phyloP scores from a whole-genome alignment of 345 rosid genomes.

The Odontarrhena argentea region DNA sequence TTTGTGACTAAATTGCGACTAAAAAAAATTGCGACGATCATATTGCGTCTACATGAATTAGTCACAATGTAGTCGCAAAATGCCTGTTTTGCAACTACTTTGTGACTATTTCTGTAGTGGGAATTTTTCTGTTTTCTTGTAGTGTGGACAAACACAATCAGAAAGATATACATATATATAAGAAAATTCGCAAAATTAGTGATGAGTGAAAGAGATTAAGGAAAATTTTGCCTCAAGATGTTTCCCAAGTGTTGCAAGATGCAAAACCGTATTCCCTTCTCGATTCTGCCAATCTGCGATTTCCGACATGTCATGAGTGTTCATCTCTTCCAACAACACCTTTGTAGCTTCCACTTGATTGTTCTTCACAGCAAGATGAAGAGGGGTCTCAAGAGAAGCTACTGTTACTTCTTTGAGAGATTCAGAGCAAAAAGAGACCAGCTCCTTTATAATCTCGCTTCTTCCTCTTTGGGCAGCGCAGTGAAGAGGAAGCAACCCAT shows the following conservation, averaged over 20 bases:
- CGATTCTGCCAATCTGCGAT: conserved; percentile 15
- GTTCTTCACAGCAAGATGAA: conserved; percentile 34
- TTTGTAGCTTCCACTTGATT: conserved; percentile 31
- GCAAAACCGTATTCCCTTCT: conserved; percentile 37
- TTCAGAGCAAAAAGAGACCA: conserved; percentile 14
- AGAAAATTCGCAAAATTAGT: too few species aligned
- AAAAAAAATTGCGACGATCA: too few species aligned
- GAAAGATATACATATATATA: too few species aligned
- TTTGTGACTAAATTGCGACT: too few species aligned
- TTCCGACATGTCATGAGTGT: neutral
- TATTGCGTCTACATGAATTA: too few species aligned
- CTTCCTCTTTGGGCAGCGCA: conserved; percentile 25
- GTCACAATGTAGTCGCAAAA: too few species aligned
- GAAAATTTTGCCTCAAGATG: conserved; percentile 23
- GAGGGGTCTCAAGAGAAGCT: conserved; percentile 33
- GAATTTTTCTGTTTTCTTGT: too few species aligned
- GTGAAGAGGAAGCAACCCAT: conserved; percentile 31
- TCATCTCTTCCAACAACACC: conserved; percentile 29
- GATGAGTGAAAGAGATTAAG: neutral
- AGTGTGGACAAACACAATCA: neutral
- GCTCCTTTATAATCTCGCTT: conserved; percentile 6
- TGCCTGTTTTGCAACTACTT: too few species aligned
- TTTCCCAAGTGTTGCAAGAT: conserved; percentile 36
- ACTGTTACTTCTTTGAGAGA: conserved; percentile 6
- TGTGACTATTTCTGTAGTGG: too few species aligned